phyloP scores from a whole-genome alignment of 306 rosid species.

The Quillaja saponaria region DNA sequence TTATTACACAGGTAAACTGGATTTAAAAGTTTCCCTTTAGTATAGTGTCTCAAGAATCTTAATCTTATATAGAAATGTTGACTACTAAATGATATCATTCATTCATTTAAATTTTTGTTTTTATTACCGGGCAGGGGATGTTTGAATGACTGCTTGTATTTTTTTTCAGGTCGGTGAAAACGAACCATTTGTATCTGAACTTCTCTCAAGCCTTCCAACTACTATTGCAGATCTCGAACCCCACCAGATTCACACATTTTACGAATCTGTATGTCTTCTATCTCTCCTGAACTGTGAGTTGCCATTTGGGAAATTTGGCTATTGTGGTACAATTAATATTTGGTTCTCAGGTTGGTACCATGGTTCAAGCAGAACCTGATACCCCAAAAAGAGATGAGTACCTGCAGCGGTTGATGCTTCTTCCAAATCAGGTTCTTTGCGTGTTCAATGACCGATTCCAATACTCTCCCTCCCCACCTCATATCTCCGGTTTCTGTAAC shows the following conservation, averaged over 20 bases:
- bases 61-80: background rate
- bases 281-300: background rate
- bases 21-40: background rate
- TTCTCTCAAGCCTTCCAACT: slow-evolving; percentile 75
- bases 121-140: background rate
- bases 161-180: slow-evolving; percentile 85
- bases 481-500: too few relatives aligned
- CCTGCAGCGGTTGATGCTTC: slow-evolving; percentile 84
- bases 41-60: background rate
- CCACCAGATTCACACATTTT: slow-evolving; percentile 91
- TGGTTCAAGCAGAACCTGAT: slow-evolving; percentile 97
- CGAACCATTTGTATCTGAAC: slow-evolving; percentile 97
- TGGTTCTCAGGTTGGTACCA: slow-evolving; percentile 70
- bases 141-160: slow-evolving; percentile 10
- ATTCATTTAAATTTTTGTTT: too few relatives aligned
- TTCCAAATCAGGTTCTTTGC: slow-evolving; percentile 78
- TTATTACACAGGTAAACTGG: slow-evolving; percentile 70
- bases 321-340: background rate
- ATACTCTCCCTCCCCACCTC: background rate
- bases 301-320: background rate
- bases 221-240: slow-evolving; percentile 92
- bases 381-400: slow-evolving; percentile 86
- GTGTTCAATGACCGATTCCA: slow-evolving; percentile 11
- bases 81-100: background rate
- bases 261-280: slow-evolving; percentile 75